A percentile compares a stretch with the other conserved stretches of the same genome.
Evolutionary conservation across 345 rosid genomes (phyloP).

Genomic region (Eucalyptus polybractea): DNA sequence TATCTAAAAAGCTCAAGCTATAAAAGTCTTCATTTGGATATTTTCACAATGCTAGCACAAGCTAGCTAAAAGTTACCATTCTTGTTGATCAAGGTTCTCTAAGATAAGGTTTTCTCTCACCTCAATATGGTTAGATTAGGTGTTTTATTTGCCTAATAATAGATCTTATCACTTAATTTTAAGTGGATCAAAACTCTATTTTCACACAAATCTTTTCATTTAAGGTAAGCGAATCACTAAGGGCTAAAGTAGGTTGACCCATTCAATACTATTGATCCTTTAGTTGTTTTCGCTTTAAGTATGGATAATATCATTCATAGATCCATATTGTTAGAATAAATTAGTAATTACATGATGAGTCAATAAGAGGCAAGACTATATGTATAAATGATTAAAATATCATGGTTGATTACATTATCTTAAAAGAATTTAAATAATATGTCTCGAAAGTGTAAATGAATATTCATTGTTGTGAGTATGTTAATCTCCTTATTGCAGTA

Average conservation of each 20-base stretch:
- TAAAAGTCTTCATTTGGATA: neutral
- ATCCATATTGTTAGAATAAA: neutral
- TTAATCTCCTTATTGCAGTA: neutral
- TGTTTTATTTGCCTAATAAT: neutral
- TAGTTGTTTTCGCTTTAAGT: neutral
- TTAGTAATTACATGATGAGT: neutral
- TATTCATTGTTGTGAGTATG: neutral
- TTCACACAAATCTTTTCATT: neutral
- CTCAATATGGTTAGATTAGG: neutral
- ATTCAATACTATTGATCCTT: neutral
- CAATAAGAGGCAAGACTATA: neutral
- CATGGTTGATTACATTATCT: neutral
- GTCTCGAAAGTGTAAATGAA: neutral
- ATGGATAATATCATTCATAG: neutral
- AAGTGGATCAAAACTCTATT: neutral
- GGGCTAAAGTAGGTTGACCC: neutral
- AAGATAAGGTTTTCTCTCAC: neutral
- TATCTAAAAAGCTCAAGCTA: neutral
- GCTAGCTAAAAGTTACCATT: neutral
- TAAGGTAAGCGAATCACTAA: neutral
- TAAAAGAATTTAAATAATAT: neutral
- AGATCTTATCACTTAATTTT: neutral
- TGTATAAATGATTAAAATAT: neutral
- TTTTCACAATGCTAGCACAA: neutral
- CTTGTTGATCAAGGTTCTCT: neutral